Percentiles rank a stretch among this genome's conserved stretches.
Conservation (phyloP, 352 stramenopile species). For the Globisporangium orthogonon region DNA sequence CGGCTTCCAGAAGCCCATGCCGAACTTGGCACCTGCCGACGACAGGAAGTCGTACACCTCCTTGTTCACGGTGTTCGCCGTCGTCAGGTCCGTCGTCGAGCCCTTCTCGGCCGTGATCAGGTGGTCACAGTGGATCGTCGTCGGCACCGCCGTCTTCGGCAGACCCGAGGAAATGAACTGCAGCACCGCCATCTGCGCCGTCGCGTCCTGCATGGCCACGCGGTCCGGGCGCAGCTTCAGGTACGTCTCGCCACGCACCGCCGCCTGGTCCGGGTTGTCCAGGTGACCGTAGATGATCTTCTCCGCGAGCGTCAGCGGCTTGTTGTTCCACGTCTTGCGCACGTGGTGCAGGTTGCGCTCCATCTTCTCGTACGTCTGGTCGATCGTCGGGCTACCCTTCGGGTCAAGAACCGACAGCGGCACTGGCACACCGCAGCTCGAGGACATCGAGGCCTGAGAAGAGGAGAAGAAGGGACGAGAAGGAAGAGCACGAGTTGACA, state of each 20-base stretch:
- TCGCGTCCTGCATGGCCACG: constrained; percentile 93
- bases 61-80: constrained; percentile 88
- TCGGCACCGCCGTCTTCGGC: constrained; percentile 89
- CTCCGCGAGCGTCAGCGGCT: constrained; percentile 88
- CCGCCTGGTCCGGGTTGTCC: constrained; percentile 77
- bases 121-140: constrained; percentile 94
- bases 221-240: constrained; percentile 90
- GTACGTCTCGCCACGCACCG: constrained; percentile 89
- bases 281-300: constrained; percentile 95
- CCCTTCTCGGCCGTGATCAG: constrained; percentile 93
- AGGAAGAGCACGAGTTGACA: constrained; percentile 6
- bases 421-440: constrained; percentile 62
- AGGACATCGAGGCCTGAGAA: constrained; percentile 57
- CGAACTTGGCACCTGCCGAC: constrained; percentile 90
- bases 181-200: constrained; percentile 92
- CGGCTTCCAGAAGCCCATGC: constrained; percentile 93
- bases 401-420: constrained; percentile 89
- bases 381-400: constrained; percentile 88
- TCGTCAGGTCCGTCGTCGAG: constrained; percentile 79
- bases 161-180: constrained; percentile 94
- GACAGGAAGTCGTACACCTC: constrained; percentile 92
- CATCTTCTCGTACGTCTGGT: constrained; percentile 91
- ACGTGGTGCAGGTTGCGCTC: constrained; percentile 87
- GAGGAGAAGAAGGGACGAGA: background rate
- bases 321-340: constrained; percentile 87